Base-by-base conservation (phyloP, 352 stramenopile species). In the Lagenidium giganteum region DNA sequence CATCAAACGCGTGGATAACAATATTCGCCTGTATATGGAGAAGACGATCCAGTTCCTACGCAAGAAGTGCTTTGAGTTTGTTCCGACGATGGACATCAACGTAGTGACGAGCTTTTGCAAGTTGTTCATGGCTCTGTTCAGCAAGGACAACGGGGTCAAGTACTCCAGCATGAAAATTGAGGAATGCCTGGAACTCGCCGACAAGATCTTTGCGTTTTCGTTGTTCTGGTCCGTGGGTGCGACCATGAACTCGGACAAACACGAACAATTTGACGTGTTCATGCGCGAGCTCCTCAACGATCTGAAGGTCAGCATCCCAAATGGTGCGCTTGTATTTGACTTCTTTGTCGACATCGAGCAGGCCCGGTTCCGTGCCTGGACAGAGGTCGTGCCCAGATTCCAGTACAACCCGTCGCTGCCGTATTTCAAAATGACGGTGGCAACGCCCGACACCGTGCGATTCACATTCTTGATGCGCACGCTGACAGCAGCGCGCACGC, bases 211-310 rank as follows among this genome's bases (percentile, higher is more conserved):
- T 37, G 62, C 87, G 11, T 97, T 96, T 25, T 71, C 79, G 4
- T 53, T 97, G 11, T 72, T 96, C n/a, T 97, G 90, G 91, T 96
- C 82, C 5, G 37, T 97, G 5, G 83, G 87, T 7, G 80, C 75
- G 13, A 96, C 87, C 3, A 89, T 95, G 53, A 85, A 88, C 18
- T 31, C 55, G 18, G 66, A 78, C n/a, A 79, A 64, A 1, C 70
- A 94, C 18, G 67, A 84, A 13, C 57, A 64, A 11, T 92, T 97
- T 42, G 81, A 97, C 45, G 57, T 37, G 11, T 97, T 87, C 32
- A 43, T 85, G 9, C 82, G 89, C 1, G 64, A 83, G 23, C 42
- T 82, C 8, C 60, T 83, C 23, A 54, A 51, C 3, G 59, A 82
- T 3, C 45, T 62, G 2, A 81, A 78, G 38, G 42, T 93, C 0